These are phyloP conservation scores for Vitis cinerea DNA, from an alignment of 164 flowering plant species.

Conservation along the genomic window DNA sequence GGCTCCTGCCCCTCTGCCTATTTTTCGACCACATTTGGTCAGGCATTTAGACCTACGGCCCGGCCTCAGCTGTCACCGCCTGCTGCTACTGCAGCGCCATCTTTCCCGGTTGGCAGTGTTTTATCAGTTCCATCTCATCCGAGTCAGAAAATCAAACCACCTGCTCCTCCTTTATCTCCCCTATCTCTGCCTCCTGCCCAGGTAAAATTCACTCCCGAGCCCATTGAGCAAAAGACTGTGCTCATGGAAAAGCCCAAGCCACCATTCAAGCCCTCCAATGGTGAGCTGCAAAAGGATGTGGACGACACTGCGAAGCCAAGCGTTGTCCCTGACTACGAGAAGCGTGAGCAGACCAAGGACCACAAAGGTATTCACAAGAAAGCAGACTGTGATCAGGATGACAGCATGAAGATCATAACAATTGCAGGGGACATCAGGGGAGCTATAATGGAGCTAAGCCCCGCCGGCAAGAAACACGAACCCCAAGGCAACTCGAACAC, in stretches of 20 bases:
- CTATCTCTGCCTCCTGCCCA: conserved; percentile 46
- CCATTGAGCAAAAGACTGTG: conserved; percentile 45
- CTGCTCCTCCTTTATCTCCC: conserved; percentile 49
- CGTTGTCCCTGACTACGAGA: neutral
- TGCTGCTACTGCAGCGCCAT: conserved; percentile 4
- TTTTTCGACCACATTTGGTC: conserved; percentile 9
- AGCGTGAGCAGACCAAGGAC: conserved; percentile 7
- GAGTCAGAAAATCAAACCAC: neutral
- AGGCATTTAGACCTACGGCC: neutral
- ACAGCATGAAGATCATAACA: conserved; percentile 49
- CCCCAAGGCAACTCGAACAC: neutral
- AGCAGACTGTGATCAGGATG: conserved; percentile 27
- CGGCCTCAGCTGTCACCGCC: conserved; percentile 7
- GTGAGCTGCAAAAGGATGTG: conserved; percentile 2
- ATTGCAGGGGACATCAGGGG: conserved; percentile 86
- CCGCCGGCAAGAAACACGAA: conserved; percentile 17
- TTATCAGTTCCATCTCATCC: neutral
- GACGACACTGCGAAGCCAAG: conserved; percentile 5
- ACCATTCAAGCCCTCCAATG: neutral
- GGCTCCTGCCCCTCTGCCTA: conserved; percentile 17
- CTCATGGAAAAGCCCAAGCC: conserved; percentile 23
- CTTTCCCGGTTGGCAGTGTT: neutral
- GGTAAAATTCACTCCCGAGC: conserved; percentile 17
- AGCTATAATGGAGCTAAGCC: conserved; percentile 69
- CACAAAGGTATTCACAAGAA: conserved; percentile 24